Base-by-base conservation (phyloP, 2,329 filamentous ascomycete species). In the Pyricularia sp. region DNA sequence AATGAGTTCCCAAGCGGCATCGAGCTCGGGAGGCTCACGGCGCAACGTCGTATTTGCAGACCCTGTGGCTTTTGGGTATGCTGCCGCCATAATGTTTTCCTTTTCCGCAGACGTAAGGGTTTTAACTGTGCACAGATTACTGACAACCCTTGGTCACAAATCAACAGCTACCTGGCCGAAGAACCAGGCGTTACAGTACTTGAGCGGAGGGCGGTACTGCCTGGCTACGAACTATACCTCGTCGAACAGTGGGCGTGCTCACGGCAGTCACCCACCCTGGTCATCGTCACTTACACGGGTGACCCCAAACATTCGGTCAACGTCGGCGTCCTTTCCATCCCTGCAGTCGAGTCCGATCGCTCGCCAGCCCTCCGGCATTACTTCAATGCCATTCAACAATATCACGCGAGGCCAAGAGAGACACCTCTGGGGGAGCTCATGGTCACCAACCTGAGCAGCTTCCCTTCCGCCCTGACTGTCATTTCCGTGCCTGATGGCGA, bases 231-330 rank as follows among this genome's bases (percentile, higher is more conserved):
- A 78, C 84, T 94, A 71, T 98, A 98, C 78, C 81, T 98, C 20
- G 93, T 98, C 72, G 95, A 98, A 78, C 95, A 99, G 83, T 99
- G 95, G 95, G 93, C 93, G 6, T 97, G 94, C 79, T 97, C 94
- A 14, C 88, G 95, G 68, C 86, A 89, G 69, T 93, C 96, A 71
- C 94, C 94, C 0, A 97, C 94, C 20, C 92, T 97, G 72, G 87
- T 97, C 66, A 96, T 98, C 72, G 92, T 91, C 61, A 97, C 94
- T 3, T 97, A 95, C 76, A 98, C 94, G 0, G 95, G 94, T 68
- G 93, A 97, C 74, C 84, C 88, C 42, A 88, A 88, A 42, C 91
- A 97, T 77, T 86, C 84, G 0, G 88, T 97, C n/a, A 80, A 90
- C 10, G 93, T 92, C 4, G 90, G 91, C 3, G 90, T 98, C 11